A percentile compares a stretch with the other conserved stretches of the same genome.
phyloP scores from a whole-genome alignment of 208 protist species.

The Leishmania turanica region DNA sequence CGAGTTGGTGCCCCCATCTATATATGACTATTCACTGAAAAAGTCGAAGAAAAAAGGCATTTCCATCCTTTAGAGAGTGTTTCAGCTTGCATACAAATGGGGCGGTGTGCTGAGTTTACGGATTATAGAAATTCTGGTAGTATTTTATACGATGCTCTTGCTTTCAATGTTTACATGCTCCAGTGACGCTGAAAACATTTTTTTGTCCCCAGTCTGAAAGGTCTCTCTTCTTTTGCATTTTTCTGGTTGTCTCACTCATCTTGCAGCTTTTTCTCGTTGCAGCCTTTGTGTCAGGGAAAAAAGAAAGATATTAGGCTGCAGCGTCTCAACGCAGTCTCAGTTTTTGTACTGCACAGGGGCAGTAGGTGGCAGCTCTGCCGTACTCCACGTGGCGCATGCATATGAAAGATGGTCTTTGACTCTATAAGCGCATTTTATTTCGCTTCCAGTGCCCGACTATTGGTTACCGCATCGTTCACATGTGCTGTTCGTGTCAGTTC shows the following conservation, averaged over 20 bases:
- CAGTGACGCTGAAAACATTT: neutral
- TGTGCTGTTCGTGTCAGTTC: neutral
- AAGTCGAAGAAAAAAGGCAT: neutral
- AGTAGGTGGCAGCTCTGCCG: neutral
- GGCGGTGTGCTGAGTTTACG: no score
- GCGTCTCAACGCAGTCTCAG: neutral
- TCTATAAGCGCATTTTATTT: neutral
- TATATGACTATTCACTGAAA: neutral
- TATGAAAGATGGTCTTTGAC: neutral
- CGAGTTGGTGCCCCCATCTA: neutral
- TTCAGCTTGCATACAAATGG: neutral
- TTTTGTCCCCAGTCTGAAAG: neutral
- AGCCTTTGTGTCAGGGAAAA: neutral
- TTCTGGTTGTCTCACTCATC: neutral
- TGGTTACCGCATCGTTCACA: neutral
- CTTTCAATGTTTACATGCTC: neutral
- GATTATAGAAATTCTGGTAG: neutral
- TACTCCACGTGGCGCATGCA: neutral
- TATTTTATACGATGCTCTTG: neutral
- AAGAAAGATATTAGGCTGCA: neutral
- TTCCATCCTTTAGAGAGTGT: neutral
- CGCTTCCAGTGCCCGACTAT: neutral
- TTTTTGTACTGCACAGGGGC: neutral
- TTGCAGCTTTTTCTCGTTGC: neutral
- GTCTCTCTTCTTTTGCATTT: neutral